A percentile compares a stretch with the other conserved stretches of the same genome.
Evolutionary conservation across 108 stramenopile genomes (phyloP).

Genomic region (Aurantiochytrium sp.): DNA sequence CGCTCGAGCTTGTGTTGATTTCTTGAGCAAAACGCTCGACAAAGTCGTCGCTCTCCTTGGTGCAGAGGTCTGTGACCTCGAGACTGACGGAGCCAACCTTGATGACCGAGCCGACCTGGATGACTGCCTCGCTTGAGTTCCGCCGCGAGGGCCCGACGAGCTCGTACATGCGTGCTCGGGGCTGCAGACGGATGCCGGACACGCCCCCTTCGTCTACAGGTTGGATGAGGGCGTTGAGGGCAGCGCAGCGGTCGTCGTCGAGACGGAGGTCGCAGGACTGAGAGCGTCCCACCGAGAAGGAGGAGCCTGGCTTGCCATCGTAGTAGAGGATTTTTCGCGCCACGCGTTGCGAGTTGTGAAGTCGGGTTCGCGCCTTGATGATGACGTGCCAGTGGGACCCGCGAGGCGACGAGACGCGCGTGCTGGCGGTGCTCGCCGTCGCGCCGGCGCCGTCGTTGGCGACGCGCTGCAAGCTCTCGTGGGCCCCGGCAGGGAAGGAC

Average conservation of each 20-base stretch:
- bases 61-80: background rate
- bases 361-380: background rate
- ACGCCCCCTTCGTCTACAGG: background rate
- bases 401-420: background rate
- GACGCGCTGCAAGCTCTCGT: background rate
- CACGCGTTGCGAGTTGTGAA: background rate
- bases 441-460: background rate
- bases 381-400: background rate
- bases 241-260: background rate
- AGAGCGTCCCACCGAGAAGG: background rate
- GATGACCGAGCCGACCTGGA: background rate
- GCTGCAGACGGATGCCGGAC: background rate
- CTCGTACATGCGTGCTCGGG: slow-evolving; percentile 1
- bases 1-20: background rate
- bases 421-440: background rate
- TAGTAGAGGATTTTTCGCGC: background rate
- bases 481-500: background rate
- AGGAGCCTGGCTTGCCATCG: background rate
- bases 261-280: background rate
- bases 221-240: background rate
- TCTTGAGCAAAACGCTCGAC: background rate
- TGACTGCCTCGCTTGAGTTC: background rate
- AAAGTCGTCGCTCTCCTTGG: slow-evolving; percentile 6
- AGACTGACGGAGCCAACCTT: background rate
- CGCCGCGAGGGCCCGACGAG: background rate